phyloP scores from a whole-genome alignment of 306 rosid species.

The Cicer chorassanicum region DNA sequence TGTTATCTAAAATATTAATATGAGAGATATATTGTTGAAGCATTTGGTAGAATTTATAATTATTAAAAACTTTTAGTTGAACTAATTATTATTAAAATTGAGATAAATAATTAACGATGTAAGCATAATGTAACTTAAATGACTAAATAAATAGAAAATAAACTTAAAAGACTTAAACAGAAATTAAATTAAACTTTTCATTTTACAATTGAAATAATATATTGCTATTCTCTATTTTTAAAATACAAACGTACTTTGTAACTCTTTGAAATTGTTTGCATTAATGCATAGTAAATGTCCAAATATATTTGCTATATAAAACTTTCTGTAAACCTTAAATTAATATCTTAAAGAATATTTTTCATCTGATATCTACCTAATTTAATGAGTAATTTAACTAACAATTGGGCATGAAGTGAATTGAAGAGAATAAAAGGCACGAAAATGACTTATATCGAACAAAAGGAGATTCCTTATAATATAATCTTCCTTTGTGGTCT shows the following conservation, averaged over 20 bases:
- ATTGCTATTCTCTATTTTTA: not conserved
- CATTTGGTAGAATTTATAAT: too few species aligned
- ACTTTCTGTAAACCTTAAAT: not conserved
- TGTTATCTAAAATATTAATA: too few species aligned
- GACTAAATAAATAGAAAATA: too few species aligned
- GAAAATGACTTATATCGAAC: conserved; percentile 52
- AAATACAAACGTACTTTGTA: not conserved
- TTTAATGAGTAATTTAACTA: conserved; percentile 32
- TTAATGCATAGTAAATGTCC: not conserved
- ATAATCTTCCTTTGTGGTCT: conserved; percentile 44
- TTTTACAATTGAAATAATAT: too few species aligned
- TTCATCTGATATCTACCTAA: conserved; percentile 10
- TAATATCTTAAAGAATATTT: not conserved
- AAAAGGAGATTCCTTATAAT: conserved; percentile 43
- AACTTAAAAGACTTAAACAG: too few species aligned
- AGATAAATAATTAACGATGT: too few species aligned
- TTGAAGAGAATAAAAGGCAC: conserved; percentile 31
- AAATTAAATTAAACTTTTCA: too few species aligned
- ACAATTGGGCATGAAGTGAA: conserved; percentile 40
- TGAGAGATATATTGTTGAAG: too few species aligned
- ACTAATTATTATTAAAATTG: too few species aligned
- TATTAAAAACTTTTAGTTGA: too few species aligned
- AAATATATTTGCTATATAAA: not conserved
- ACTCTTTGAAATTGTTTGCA: not conserved
- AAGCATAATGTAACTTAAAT: too few species aligned